Evolutionary conservation across 805 yeast genomes (phyloP).

Genomic region (Candida manassasensis): DNA sequence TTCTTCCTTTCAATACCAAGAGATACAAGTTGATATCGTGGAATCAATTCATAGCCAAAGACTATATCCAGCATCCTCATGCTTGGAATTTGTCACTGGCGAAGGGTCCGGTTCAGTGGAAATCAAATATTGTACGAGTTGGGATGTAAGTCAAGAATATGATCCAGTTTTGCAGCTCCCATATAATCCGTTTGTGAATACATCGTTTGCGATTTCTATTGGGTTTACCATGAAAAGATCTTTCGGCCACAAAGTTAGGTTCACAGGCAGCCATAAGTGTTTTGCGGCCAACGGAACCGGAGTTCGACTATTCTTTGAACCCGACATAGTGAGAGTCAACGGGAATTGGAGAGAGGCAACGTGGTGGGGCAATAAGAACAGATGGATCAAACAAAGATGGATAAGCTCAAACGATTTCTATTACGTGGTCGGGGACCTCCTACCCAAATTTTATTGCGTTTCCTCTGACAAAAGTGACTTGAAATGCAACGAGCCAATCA

Average conservation of each 20-base stretch:
- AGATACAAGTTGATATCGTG: background rate
- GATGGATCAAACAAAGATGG: slow-evolving; percentile 2
- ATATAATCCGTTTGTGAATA: background rate
- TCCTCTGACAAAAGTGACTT: background rate
- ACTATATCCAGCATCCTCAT: slow-evolving; percentile 1
- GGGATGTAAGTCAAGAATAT: slow-evolving; percentile 1
- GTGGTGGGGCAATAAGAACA: background rate
- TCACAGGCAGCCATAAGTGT: slow-evolving; percentile 1
- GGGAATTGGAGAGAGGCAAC: background rate
- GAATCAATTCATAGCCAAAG: background rate
- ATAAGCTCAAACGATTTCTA: background rate
- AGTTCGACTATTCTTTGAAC: slow-evolving; percentile 1
- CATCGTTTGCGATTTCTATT: background rate
- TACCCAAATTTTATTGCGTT: background rate
- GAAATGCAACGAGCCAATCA: background rate
- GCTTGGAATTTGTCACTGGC: background rate
- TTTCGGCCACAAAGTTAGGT: background rate
- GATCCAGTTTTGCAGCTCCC: background rate
- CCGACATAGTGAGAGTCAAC: background rate
- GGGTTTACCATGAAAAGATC: background rate
- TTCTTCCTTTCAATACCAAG: background rate
- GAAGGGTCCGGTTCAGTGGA: background rate
- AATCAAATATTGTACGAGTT: slow-evolving; percentile 1
- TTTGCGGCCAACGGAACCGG: background rate
- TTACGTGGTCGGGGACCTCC: background rate